Evolutionary conservation across 2,329 filamentous ascomycete genomes (phyloP), one percentile per base, ranked within the genome.

Genomic region (Chaetomium sp.): DNA sequence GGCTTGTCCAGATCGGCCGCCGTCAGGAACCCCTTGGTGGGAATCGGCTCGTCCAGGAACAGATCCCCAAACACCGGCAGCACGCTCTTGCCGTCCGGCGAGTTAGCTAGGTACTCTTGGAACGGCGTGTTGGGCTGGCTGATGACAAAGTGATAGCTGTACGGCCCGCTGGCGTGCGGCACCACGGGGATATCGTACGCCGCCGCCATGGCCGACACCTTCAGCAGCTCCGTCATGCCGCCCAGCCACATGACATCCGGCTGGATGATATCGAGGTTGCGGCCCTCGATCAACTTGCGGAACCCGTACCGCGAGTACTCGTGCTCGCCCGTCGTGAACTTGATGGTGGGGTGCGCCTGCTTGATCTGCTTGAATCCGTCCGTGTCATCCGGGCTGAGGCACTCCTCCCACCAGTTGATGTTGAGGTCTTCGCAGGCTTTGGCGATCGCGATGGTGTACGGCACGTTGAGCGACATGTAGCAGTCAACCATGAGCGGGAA

Each of bases 341-440:
- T 96, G 78, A 94, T 83, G 2, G 89, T 90, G 0, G 93, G 93
- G 75, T 97, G 93, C 1, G 93, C 93, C 57, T 89, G 87, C 83
- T 97, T 97, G 80, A 97, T 88, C 75, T 92, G 87, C 69, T 87
- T 90, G 73, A 96, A 96, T 63, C 93, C 93, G 72, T 97, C 93
- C 56, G 90, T 92, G 80, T 97, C 93, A 77, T 97, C 93, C 12
- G 93, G 93, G 33, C 89, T 90, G 68, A 97, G 81, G 69, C 92
- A 96, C 81, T 97, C 93, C 80, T 97, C 93, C 92, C 92, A 97
- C 93, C 93, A 97, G 81, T 97, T 93, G 76, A 97, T 93, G 77
- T 94, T 85, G 70, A 97, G 85, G 70, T 93, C 88, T 71, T 91
- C 86, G 75, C 90, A 92, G 59, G 89, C 90, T 79, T 93, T 91